A percentile compares a stretch with the other conserved stretches of the same genome.
phyloP scores from a whole-genome alignment of 1,139 yeast genomes.

The Diutina rugosa region DNA sequence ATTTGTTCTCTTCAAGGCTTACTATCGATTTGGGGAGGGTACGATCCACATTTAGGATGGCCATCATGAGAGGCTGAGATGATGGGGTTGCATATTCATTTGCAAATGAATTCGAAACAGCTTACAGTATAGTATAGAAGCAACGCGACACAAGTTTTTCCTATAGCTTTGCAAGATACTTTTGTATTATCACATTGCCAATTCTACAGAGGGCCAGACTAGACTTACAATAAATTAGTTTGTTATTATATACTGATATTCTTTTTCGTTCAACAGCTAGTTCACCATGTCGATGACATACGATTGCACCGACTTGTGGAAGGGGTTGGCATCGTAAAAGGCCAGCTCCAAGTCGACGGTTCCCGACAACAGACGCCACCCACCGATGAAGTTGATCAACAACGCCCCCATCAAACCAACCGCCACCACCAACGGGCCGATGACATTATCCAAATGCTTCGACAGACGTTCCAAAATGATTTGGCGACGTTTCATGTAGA shows the following conservation, averaged over 20 bases:
- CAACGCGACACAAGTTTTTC: no score
- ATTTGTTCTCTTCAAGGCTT: no score
- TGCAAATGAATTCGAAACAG: no score
- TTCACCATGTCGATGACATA: background rate
- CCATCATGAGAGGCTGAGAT: no score
- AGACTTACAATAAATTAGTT: background rate
- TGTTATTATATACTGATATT: background rate
- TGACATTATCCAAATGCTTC: slow-evolving; percentile 73
- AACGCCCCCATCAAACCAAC: slow-evolving; percentile 56
- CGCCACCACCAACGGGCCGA: slow-evolving; percentile 80
- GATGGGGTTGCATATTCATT: no score
- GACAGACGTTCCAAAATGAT: slow-evolving; percentile 76
- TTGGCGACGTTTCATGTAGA: slow-evolving; percentile 57
- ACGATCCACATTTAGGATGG: no score
- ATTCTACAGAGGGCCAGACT: background rate
- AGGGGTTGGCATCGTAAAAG: slow-evolving; percentile 1
- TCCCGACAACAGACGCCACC: slow-evolving; percentile 14
- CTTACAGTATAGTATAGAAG: no score
- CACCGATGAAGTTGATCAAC: slow-evolving; percentile 57
- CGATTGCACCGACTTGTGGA: background rate
- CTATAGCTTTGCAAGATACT: no score
- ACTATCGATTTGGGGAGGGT: no score
- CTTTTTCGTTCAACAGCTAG: background rate
- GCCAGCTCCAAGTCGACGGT: background rate
- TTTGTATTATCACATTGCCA: no score